Evolutionary conservation across 371 early-diverging fungal species (phyloP).

Genomic region (Mortierella sp.): DNA sequence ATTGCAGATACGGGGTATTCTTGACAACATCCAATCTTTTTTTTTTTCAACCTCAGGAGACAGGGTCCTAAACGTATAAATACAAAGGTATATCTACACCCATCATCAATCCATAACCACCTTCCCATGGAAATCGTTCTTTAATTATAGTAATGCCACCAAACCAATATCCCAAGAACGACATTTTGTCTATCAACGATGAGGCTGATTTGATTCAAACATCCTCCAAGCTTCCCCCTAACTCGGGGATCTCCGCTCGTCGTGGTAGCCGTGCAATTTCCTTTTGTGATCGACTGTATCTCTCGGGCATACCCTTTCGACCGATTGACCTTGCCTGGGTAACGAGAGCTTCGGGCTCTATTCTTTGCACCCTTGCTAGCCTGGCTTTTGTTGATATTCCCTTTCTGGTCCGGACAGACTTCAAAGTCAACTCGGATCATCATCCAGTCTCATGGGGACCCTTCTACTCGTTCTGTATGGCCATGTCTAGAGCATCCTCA

Average conservation of each 20-base stretch:
- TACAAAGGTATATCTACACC: background rate
- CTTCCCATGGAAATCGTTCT: background rate
- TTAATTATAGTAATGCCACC: background rate
- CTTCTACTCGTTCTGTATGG: slow-evolving; percentile 46
- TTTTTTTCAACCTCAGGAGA: background rate
- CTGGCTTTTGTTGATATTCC: slow-evolving; percentile 35
- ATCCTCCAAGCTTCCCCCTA: background rate
- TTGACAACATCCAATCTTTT: background rate
- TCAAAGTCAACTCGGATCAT: slow-evolving; percentile 21
- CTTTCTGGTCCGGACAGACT: slow-evolving; percentile 29
- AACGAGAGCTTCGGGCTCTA: background rate
- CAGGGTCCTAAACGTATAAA: background rate
- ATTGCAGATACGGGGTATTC: background rate
- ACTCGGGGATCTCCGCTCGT: background rate
- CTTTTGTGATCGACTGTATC: slow-evolving; percentile 24
- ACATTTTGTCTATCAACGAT: background rate
- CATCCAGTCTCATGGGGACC: slow-evolving; percentile 47
- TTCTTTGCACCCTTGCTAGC: slow-evolving; percentile 15
- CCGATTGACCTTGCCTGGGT: slow-evolving; percentile 34
- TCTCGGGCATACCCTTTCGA: slow-evolving; percentile 29
- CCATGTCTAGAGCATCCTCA: slow-evolving; percentile 35
- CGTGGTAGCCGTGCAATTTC: slow-evolving; percentile 5
- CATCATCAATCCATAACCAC: background rate
- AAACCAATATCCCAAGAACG: background rate
- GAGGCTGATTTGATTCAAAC: background rate